Evolutionary conservation across 2,329 filamentous ascomycete genomes (phyloP), one percentile per base, ranked within the genome.

Genomic region (Cercospora zeina): DNA sequence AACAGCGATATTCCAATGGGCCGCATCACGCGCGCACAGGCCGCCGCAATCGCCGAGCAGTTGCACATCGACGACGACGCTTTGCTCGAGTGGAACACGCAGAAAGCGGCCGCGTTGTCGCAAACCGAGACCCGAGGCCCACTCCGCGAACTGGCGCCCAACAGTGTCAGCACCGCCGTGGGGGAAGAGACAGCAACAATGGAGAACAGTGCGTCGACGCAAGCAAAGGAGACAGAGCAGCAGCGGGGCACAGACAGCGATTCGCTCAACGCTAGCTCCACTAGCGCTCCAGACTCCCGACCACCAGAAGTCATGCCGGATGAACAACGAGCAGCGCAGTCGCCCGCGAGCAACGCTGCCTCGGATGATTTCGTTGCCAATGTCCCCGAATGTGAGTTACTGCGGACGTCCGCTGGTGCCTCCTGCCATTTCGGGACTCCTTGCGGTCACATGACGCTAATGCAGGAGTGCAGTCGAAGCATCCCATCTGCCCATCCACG

Each of bases 1-100:
- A 19, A 19, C 37, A 45, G n/a, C 36, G 2, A 11, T 27, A 14
- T 34, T 45, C 62, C 36, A 30, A 70, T 70, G 68, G 59, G 62
- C 50, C 78, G 78, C 72, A 72, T 80, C 64, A 81, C 78, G 59
- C 76, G 79, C 62, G 77, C 78, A 36, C 71, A 72, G 58, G 74
- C 73, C 14, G 75, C 76, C 51, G 71, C 75, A 66, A 73, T 77
- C 70, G 76, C 77, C 13, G 72, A 75, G 60, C 63, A 70, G 37
- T 65, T 75, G 62, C 76, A 77, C 55, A 69, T 77, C 58, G 70
- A 74, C 69, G 70, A 72, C 39, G 73, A 73, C 59, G 71, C 60
- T 4, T 54, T 74, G 8, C 63, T 71, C 57, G 75, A 76, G 54
- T 67, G 74, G 62, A 67, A 70, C 37, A 66, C 58, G 27, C 62